A percentile compares a stretch with the other conserved stretches of the same genome.
phyloP scores from a whole-genome alignment of 139 green algal species.

The Tetradesmus obliquus region DNA sequence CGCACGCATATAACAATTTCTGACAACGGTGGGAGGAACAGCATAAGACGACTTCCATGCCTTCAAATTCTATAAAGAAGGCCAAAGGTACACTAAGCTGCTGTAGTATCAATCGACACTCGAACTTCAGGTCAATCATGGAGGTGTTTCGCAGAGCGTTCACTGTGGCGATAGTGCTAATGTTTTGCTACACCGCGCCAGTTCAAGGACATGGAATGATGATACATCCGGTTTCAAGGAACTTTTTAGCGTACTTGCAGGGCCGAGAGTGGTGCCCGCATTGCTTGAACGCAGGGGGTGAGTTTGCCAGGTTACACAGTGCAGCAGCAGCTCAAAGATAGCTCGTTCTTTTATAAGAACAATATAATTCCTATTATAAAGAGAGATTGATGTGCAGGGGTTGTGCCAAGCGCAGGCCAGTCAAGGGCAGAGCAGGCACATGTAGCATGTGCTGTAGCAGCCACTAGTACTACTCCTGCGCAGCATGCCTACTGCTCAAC shows the following conservation, averaged over 20 bases:
- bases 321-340: not conserved
- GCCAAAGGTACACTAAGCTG: too few relatives aligned
- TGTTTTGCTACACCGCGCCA: not conserved
- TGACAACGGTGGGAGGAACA: not conserved
- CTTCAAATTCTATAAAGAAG: too few relatives aligned
- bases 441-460: not conserved
- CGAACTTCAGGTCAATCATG: not conserved
- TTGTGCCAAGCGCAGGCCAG: not conserved
- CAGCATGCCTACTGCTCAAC: not conserved
- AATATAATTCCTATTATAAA: too few relatives aligned
- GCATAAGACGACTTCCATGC: too few relatives aligned
- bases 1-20: not conserved
- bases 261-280: conserved; percentile 17
- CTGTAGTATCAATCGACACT: not conserved
- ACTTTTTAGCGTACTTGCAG: conserved; percentile 27
- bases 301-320: not conserved
- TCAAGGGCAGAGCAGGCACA: not conserved
- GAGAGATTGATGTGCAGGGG: not conserved
- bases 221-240: conserved; percentile 24
- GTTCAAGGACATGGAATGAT: not conserved
- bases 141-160: not conserved
- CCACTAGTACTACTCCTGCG: not conserved
- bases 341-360: not conserved
- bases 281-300: conserved; percentile 28
- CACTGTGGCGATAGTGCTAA: not conserved